Evolutionary conservation across 2,329 filamentous ascomycete species (phyloP).

Genomic region (Malbranchea cinnamomea): DNA sequence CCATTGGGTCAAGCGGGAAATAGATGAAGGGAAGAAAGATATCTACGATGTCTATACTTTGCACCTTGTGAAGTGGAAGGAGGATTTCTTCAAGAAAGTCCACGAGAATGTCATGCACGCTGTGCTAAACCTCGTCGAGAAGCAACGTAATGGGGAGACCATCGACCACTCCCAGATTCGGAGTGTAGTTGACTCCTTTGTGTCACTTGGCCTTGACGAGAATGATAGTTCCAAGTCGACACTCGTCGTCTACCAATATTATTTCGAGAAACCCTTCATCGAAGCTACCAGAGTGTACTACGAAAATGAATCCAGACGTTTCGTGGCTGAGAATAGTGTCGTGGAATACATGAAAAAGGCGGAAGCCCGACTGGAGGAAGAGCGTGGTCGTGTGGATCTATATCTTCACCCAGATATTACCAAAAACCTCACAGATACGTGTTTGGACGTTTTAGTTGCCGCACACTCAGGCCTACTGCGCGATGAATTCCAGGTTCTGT

Average conservation of each 20-base stretch:
- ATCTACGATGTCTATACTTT: constrained; percentile 97
- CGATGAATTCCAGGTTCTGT: constrained; percentile 86
- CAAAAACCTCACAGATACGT: constrained; percentile 66
- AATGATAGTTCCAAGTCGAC: constrained; percentile 86
- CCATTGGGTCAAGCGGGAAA: constrained; percentile 98
- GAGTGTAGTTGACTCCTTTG: constrained; percentile 89
- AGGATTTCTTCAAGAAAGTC: constrained; percentile 74
- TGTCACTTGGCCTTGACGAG: constrained; percentile 87
- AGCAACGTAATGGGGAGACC: constrained; percentile 92
- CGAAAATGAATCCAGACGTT: constrained; percentile 78
- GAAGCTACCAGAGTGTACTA: constrained; percentile 75
- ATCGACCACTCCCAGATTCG: constrained; percentile 97
- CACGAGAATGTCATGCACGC: constrained; percentile 86
- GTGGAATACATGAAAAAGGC: constrained; percentile 99
- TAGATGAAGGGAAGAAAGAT: constrained; percentile 96
- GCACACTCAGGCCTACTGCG: constrained; percentile 74
- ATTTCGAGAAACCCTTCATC: constrained; percentile 89
- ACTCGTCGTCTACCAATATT: constrained; percentile 80
- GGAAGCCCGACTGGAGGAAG: constrained; percentile 72
- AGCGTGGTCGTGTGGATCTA: constrained; percentile 82
- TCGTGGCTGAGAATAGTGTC: constrained; percentile 90
- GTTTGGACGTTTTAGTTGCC: constrained; percentile 76
- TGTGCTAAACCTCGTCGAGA: constrained; percentile 88
- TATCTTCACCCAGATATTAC: constrained; percentile 89
- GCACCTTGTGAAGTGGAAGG: constrained; percentile 88